Evolutionary conservation across 2,329 filamentous ascomycete genomes (phyloP), one percentile per base, ranked within the genome.

Genomic region (Pleomassaria siparia): DNA sequence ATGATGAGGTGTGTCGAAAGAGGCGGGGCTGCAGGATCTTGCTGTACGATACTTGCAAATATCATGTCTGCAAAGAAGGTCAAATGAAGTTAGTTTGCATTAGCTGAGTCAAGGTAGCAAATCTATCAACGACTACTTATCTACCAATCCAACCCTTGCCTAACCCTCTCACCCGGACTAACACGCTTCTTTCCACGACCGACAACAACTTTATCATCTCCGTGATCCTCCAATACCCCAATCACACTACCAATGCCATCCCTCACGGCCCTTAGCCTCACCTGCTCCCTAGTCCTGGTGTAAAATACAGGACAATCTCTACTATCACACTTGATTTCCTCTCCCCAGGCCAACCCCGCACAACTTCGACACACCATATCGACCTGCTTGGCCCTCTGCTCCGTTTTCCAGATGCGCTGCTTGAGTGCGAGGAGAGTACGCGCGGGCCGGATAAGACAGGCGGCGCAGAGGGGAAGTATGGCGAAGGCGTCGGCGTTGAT

Each of bases 271-370:
- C 32, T 44, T 36, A 69, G 33, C 35, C 45, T 60, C 12, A 62
- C 54, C n/a, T 47, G 50, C 42, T 88, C 84, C 67, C 84, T 87
- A 44, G 83, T 79, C 12, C 89, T 74, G 25, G 85, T 85, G 72
- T 95, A 97, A 59, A 95, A 97, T 0, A 96, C 89, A 0, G 91
- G 88, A 65, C 94, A 99, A 71, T 96, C 92, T 67, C 88, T 84
- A 68, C 88, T 95, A 64, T 96, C 90, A 65, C 94, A 99, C 32
- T 72, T 78, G n/a, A 96, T 85, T 26, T 87, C 83, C 29, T 96
- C 92, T 2, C 83, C 75, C 54, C 84, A 86, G 3, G 86, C 78
- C 15, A 91, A 66, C 0, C 84, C 85, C 30, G 89, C 85, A 69
- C 94, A 99, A 59, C 82, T 88, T 50, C 87, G 83, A 70, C 94